phyloP scores from a whole-genome alignment of 768 basidiomycete species.

The Kwoniella dendrophila region DNA sequence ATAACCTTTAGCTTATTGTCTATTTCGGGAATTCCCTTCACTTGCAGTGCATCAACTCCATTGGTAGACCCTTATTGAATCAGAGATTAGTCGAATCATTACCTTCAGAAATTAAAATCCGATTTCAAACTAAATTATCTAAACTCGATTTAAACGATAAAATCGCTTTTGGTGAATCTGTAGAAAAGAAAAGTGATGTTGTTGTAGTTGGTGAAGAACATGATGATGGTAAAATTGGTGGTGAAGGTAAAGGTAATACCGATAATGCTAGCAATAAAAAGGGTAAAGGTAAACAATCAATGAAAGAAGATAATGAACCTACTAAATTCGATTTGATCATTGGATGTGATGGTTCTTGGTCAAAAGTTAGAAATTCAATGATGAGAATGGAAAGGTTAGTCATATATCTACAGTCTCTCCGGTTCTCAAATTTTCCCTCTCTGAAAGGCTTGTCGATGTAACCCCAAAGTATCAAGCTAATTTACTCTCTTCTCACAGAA shows the following conservation, averaged over 20 bases:
- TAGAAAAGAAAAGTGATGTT: conserved; percentile 11
- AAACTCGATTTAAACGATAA: conserved; percentile 69
- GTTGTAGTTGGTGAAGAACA: conserved; percentile 40
- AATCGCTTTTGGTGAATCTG: conserved; percentile 32
- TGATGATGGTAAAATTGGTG: conserved; percentile 34
- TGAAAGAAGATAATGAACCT: conserved; percentile 36
- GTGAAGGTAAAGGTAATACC: conserved; percentile 2
- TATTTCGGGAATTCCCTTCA: background rate
- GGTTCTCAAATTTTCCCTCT: background rate
- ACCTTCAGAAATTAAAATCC: conserved; percentile 66
- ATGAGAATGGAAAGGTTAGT: conserved; percentile 86
- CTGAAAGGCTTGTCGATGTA: background rate
- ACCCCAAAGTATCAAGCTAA: no score
- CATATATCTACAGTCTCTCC: no score
- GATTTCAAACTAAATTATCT: conserved; percentile 79
- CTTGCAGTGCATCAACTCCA: conserved; percentile 96
- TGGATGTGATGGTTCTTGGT: conserved; percentile 93
- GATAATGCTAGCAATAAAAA: conserved; percentile 15
- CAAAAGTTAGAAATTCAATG: conserved; percentile 85
- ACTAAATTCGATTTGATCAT: conserved; percentile 60
- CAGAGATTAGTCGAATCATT: conserved; percentile 78
- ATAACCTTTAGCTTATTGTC: background rate
- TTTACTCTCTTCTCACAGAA: conserved; percentile 61
- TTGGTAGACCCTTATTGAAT: conserved; percentile 85
- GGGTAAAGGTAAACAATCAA: conserved; percentile 16